These are phyloP conservation scores for Aspergillus novofumigatus DNA, from an alignment of 2,329 filamentous ascomycete genomes.

Conservation along the genomic window DNA sequence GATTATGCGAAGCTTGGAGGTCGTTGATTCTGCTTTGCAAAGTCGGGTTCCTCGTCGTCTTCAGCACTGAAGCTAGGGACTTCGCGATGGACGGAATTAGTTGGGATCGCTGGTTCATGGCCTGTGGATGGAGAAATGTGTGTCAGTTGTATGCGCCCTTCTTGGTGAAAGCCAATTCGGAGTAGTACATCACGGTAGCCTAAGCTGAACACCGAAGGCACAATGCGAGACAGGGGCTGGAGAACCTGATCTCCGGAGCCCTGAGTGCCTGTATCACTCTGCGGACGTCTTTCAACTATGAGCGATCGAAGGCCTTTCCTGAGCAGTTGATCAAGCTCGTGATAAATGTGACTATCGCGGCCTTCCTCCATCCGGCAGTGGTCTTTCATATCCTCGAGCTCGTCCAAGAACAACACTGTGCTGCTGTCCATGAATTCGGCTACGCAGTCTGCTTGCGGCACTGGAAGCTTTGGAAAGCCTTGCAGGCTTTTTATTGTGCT, in stretches of 20 bases:
- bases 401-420: background rate
- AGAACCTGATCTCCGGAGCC: constrained; percentile 2
- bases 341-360: background rate
- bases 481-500: background rate
- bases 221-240: constrained; percentile 20
- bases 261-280: background rate
- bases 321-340: constrained; percentile 19
- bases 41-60: constrained; percentile 12
- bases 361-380: background rate
- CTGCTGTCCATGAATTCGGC: background rate
- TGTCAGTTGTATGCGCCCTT: background rate
- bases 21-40: constrained; percentile 12
- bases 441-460: background rate
- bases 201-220: constrained; percentile 27
- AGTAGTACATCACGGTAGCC: constrained; percentile 28
- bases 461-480: background rate
- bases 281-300: constrained; percentile 5
- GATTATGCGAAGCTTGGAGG: constrained; percentile 3
- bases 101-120: constrained; percentile 31
- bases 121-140: constrained; percentile 17
- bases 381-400: background rate
- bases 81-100: constrained; percentile 34
- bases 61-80: constrained; percentile 30
- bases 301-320: constrained; percentile 23
- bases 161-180: background rate